Percentiles rank a stretch among this genome's conserved stretches.
These are phyloP conservation scores for Phellopilus nigrolimitatus DNA, from an alignment of 1,284 basidiomycete genomes.

Conservation along the genomic window DNA sequence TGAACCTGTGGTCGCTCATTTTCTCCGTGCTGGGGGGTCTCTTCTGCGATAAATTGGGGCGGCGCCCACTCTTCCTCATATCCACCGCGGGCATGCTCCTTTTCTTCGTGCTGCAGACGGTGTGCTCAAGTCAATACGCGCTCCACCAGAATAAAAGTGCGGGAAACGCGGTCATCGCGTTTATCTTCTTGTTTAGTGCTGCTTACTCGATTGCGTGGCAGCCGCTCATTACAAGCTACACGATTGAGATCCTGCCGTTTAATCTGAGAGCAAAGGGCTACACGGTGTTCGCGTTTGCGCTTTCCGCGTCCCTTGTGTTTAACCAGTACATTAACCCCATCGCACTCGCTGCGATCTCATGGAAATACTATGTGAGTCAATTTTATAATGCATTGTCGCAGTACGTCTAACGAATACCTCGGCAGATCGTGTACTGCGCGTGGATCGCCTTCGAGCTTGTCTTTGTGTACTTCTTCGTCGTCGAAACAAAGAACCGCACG, in stretches of 20 bases:
- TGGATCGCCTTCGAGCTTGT: slow-evolving; percentile 33
- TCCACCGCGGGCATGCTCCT: slow-evolving; percentile 40
- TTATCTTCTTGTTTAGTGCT: slow-evolving; percentile 28
- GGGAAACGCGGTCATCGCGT: slow-evolving; percentile 30
- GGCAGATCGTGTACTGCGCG: slow-evolving; percentile 27
- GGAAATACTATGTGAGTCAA: slow-evolving; percentile 36
- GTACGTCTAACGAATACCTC: no score
- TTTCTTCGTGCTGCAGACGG: slow-evolving; percentile 26
- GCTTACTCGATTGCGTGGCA: slow-evolving; percentile 26
- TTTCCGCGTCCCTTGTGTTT: slow-evolving; percentile 31
- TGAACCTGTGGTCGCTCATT: slow-evolving; percentile 52
- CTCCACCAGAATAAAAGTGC: slow-evolving; percentile 23
- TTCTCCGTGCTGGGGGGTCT: slow-evolving; percentile 44
- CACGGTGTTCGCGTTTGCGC: slow-evolving; percentile 25
- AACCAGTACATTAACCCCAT: slow-evolving; percentile 37
- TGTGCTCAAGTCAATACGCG: slow-evolving; percentile 20
- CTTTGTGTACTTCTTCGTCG: slow-evolving; percentile 28
- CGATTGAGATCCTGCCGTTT: slow-evolving; percentile 35
- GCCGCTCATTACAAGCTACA: slow-evolving; percentile 30
- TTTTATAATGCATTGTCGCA: no score
- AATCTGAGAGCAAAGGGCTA: slow-evolving; percentile 32
- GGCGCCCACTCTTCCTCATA: slow-evolving; percentile 50
- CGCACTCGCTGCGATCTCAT: slow-evolving; percentile 28
- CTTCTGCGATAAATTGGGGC: slow-evolving; percentile 45
- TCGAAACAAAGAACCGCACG: slow-evolving; percentile 24